phyloP scores from a whole-genome alignment of 257 asterid genomes.

The Cordia subcordata region DNA sequence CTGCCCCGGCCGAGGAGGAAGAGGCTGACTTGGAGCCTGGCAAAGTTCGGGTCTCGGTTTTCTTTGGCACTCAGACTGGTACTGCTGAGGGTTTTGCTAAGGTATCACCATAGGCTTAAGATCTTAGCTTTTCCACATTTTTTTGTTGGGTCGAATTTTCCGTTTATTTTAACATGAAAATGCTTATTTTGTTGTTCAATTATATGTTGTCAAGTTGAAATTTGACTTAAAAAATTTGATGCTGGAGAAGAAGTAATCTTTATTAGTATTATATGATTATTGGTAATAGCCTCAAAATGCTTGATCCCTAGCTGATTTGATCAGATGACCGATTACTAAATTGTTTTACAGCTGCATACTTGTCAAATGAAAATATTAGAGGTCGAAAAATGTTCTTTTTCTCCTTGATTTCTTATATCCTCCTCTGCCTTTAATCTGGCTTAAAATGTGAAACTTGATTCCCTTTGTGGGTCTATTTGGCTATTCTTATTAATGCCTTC shows the following conservation, averaged over 20 bases:
- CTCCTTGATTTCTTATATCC: too few relatives aligned
- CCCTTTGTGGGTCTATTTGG: not conserved
- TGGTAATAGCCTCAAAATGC: not conserved
- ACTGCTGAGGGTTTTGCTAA: conserved; percentile 84
- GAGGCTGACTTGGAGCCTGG: conserved; percentile 51
- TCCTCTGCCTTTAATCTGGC: too few relatives aligned
- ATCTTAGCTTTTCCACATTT: conserved; percentile 15
- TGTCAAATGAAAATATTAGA: not conserved
- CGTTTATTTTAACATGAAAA: not conserved
- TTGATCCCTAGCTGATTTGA: not conserved
- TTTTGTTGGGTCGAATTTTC: not conserved
- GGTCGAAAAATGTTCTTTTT: not conserved
- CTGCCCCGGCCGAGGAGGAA: conserved; percentile 33
- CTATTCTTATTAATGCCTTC: not conserved
- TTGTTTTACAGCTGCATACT: not conserved
- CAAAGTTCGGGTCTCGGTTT: conserved; percentile 51
- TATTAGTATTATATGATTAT: not conserved
- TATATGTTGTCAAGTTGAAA: too few relatives aligned
- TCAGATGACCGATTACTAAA: not conserved
- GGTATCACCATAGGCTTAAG: conserved; percentile 28
- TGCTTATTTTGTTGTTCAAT: not conserved
- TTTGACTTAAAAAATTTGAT: not conserved
- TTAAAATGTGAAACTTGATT: not conserved
- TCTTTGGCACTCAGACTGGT: conserved; percentile 82
- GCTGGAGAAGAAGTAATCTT: not conserved